These are phyloP conservation scores for Camellia oleifera DNA, from an alignment of 179 eudicot species.

Conservation along the genomic window DNA sequence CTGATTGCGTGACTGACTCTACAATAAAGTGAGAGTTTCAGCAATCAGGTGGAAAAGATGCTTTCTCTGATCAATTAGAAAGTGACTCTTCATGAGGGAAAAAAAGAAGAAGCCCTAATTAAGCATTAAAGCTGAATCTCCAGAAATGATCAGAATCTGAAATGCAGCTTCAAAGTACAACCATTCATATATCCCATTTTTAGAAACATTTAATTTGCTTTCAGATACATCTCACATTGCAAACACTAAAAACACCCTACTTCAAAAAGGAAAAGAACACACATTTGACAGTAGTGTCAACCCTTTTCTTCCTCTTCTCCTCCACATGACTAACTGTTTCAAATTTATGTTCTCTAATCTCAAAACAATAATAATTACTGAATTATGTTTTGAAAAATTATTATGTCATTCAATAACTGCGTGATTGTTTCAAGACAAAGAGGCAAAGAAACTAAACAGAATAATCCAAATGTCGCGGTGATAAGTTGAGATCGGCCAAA, in stretches of 20 bases:
- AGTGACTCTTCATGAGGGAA: conserved; percentile 3
- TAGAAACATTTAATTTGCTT: background rate
- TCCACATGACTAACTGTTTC: too few species aligned
- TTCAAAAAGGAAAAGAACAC: background rate
- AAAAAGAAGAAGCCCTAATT: background rate
- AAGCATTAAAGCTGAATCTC: background rate
- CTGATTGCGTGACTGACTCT: background rate
- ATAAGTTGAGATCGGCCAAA: background rate
- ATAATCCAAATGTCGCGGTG: background rate
- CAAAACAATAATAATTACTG: too few species aligned
- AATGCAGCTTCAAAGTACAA: conserved; percentile 4
- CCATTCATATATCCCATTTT: background rate
- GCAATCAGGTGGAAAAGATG: too few species aligned
- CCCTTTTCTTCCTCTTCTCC: background rate
- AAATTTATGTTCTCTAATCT: too few species aligned
- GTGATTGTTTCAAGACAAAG: too few species aligned
- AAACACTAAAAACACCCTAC: background rate
- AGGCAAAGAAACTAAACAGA: too few species aligned
- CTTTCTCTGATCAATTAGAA: background rate
- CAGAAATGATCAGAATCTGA: conserved; percentile 1
- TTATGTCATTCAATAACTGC: too few species aligned
- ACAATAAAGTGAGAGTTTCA: background rate
- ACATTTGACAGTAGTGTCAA: background rate
- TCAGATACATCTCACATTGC: background rate
- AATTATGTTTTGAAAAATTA: too few species aligned